phyloP scores from a whole-genome alignment of 768 basidiomycete genomes.

The Tylopilus plumbeoviolaceoides region DNA sequence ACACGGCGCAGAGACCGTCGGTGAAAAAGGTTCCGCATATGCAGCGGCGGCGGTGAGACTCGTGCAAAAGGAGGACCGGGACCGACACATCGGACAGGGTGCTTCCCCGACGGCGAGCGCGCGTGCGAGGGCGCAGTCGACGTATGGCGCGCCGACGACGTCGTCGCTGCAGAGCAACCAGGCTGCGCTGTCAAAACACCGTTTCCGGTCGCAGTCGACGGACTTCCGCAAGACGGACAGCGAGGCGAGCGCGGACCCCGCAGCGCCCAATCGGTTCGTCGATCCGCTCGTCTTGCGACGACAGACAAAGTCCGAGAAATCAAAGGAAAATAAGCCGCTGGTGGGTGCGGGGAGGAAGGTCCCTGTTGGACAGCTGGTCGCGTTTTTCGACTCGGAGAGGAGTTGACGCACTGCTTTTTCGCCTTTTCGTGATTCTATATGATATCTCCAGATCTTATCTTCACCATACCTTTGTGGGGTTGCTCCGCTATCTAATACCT shows the following conservation, averaged over 20 bases:
- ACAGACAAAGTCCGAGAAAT: slow-evolving; percentile 48
- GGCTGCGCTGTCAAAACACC: slow-evolving; percentile 22
- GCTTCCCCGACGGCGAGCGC: slow-evolving; percentile 17
- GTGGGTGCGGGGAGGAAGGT: slow-evolving; percentile 51
- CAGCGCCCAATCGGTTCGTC: slow-evolving; percentile 49
- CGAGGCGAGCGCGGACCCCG: slow-evolving; percentile 7
- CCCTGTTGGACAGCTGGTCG: slow-evolving; percentile 72
- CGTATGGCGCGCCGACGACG: slow-evolving; percentile 39
- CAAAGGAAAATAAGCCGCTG: slow-evolving; percentile 39
- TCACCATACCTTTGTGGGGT: neutral
- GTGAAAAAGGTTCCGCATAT: slow-evolving; percentile 40
- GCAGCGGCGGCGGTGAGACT: slow-evolving; percentile 34
- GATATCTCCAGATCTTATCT: neutral
- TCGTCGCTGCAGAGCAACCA: slow-evolving; percentile 30
- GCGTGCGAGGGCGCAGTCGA: slow-evolving; percentile 54
- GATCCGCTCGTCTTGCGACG: slow-evolving; percentile 71
- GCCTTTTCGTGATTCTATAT: neutral
- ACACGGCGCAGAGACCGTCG: slow-evolving; percentile 47
- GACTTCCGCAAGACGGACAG: slow-evolving; percentile 23
- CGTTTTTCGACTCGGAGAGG: slow-evolving; percentile 65
- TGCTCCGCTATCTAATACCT: neutral
- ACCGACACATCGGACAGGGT: slow-evolving; percentile 9
- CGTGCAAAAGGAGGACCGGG: slow-evolving; percentile 21
- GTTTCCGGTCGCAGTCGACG: slow-evolving; percentile 38
- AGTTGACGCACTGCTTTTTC: neutral